Percentiles rank a stretch among this genome's conserved stretches.
phyloP scores from a whole-genome alignment of 2,329 filamentous ascomycete species.

The Epichloe hybrida region DNA sequence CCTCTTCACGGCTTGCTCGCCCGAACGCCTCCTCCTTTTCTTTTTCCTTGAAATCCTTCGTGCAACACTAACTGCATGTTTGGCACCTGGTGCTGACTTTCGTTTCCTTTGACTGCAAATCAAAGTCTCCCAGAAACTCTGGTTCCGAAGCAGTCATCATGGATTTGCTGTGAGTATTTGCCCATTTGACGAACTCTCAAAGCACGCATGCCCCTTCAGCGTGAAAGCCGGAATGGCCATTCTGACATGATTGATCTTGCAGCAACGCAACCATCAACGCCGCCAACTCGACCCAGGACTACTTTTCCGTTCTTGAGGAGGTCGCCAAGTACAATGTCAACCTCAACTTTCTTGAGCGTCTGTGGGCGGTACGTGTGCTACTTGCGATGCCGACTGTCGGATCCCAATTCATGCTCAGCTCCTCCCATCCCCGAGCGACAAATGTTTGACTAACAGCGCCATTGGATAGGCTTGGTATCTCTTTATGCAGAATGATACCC shows the following conservation, averaged over 20 bases:
- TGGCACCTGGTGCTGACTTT: background rate
- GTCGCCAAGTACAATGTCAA: slow-evolving; percentile 65
- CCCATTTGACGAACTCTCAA: slow-evolving; percentile 4
- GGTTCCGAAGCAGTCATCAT: slow-evolving; percentile 12
- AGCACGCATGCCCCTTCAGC: slow-evolving; percentile 3
- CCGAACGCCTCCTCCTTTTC: background rate
- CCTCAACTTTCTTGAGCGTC: slow-evolving; percentile 72
- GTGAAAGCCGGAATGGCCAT: background rate
- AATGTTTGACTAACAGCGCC: background rate
- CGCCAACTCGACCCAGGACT: slow-evolving; percentile 36
- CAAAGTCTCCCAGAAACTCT: background rate
- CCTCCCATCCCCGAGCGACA: background rate
- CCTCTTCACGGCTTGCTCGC: background rate
- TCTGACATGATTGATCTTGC: slow-evolving; percentile 10
- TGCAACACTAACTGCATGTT: background rate
- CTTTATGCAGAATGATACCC: slow-evolving; percentile 93
- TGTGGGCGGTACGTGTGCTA: slow-evolving; percentile 60
- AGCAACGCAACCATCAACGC: slow-evolving; percentile 39
- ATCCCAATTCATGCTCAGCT: background rate
- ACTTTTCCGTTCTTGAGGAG: slow-evolving; percentile 47
- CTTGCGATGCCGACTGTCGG: slow-evolving; percentile 1
- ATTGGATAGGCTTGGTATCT: slow-evolving; percentile 68
- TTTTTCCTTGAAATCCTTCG: background rate
- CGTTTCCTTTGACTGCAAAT: background rate
- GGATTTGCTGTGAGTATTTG: slow-evolving; percentile 18